phyloP scores from a whole-genome alignment of 768 basidiomycete species.

The Russula vinacea region DNA sequence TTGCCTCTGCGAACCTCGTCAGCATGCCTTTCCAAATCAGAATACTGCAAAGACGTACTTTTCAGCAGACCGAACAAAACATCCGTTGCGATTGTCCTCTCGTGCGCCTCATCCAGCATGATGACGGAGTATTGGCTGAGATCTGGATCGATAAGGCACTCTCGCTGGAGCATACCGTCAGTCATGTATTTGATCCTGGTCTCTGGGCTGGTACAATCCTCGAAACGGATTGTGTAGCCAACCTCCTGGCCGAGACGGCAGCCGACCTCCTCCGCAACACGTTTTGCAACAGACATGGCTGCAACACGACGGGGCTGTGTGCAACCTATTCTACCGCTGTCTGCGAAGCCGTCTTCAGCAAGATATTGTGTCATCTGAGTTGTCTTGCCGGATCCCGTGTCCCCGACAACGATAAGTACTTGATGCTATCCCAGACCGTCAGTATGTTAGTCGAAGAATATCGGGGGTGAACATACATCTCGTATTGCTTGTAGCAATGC shows the following conservation, averaged over 20 bases:
- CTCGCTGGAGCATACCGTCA: slow-evolving; percentile 98
- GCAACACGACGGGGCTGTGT: slow-evolving; percentile 99
- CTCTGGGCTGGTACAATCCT: slow-evolving; percentile 98
- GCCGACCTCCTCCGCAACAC: slow-evolving; percentile 97
- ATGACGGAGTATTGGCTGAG: slow-evolving; percentile 90
- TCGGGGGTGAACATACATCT: slow-evolving; percentile 59
- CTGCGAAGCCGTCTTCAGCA: slow-evolving; percentile 91
- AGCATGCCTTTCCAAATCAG: slow-evolving; percentile 14
- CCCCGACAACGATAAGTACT: slow-evolving; percentile 96
- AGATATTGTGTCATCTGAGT: slow-evolving; percentile 99
- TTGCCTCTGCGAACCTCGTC: slow-evolving; percentile 63
- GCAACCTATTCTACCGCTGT: slow-evolving; percentile 88
- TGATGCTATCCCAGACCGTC: slow-evolving; percentile 62
- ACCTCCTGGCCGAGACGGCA: slow-evolving; percentile 97
- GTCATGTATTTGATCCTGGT: slow-evolving; percentile 99
- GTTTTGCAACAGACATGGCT: slow-evolving; percentile 98
- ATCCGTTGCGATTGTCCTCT: slow-evolving; percentile 97
- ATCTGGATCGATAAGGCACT: slow-evolving; percentile 93
- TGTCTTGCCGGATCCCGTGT: slow-evolving; percentile 98
- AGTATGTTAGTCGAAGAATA: slow-evolving; percentile 17
- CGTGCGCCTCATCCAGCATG: slow-evolving; percentile 99
- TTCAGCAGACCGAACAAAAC: slow-evolving; percentile 95
- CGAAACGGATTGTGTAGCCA: slow-evolving; percentile 98
- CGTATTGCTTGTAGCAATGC: slow-evolving; percentile 85
- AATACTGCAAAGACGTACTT: slow-evolving; percentile 47